These are phyloP conservation scores for Annona cherimola DNA, from an alignment of 164 flowering plant species.

Conservation along the genomic window DNA sequence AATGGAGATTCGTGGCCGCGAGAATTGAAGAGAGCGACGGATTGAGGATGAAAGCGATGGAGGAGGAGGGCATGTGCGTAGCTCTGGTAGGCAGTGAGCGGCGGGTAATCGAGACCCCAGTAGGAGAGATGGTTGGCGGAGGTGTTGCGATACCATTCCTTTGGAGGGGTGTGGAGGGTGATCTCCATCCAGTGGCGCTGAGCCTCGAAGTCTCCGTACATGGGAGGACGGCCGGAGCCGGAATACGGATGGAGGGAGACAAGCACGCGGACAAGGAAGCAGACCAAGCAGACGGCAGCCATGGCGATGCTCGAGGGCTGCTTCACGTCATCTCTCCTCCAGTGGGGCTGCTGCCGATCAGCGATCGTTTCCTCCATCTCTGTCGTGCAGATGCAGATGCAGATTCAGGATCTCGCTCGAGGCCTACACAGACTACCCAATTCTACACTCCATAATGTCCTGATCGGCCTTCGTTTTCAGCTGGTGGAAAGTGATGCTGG, in stretches of 20 bases:
- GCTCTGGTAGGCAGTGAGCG: slow-evolving; percentile 94
- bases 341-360: background rate
- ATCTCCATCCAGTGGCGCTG: slow-evolving; percentile 99
- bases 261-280: slow-evolving; percentile 47
- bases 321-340: background rate
- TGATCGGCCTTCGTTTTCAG: no score
- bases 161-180: slow-evolving; percentile 55
- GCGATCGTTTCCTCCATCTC: background rate
- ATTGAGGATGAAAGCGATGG: slow-evolving; percentile 49
- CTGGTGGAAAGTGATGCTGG: no score
- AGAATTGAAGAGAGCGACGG: slow-evolving; percentile 61
- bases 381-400: no score
- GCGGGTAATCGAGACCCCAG: slow-evolving; percentile 98
- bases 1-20: slow-evolving; percentile 79
- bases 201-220: slow-evolving; percentile 89
- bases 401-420: no score
- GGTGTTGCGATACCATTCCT: slow-evolving; percentile 69
- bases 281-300: slow-evolving; percentile 31
- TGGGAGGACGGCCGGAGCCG: slow-evolving; percentile 81
- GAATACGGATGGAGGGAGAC: slow-evolving; percentile 80
- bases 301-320: background rate
- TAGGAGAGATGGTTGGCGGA: slow-evolving; percentile 66
- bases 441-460: no score
- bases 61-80: slow-evolving; percentile 63
- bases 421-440: no score